These are phyloP conservation scores for Leptodermis oblonga DNA, from an alignment of 257 asterid genomes.

Conservation along the genomic window DNA sequence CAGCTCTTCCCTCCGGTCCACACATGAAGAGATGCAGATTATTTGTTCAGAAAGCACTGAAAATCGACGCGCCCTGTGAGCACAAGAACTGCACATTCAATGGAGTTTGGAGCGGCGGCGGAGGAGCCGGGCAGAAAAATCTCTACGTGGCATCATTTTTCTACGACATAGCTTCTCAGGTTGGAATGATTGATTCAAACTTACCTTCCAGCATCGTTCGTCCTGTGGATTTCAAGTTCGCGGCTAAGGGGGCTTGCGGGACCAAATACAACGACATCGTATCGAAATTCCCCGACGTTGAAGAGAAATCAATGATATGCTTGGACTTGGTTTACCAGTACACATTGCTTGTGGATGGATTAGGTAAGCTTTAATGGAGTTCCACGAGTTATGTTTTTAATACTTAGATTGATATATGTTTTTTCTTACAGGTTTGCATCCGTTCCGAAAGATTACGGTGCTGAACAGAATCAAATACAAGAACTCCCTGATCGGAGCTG, in stretches of 20 bases:
- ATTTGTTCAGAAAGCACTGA: constrained; percentile 7
- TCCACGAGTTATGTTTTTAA: too few relatives aligned
- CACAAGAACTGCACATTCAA: constrained; percentile 24
- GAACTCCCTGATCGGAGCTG: constrained; percentile 61
- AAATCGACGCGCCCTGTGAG: constrained; percentile 13
- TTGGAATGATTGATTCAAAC: not conserved
- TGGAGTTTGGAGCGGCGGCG: constrained; percentile 34
- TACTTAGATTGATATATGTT: too few relatives aligned
- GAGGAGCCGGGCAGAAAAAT: constrained; percentile 19
- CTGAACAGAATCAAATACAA: constrained; percentile 54
- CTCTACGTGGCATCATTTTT: constrained; percentile 22
- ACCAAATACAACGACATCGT: too few relatives aligned
- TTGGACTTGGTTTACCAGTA: too few relatives aligned
- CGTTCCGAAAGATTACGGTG: constrained; percentile 52
- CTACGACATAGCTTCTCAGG: constrained; percentile 17
- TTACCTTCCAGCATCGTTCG: not conserved
- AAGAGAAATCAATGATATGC: too few relatives aligned
- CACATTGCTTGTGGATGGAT: too few relatives aligned
- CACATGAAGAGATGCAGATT: constrained; percentile 12
- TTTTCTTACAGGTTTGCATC: constrained; percentile 58
- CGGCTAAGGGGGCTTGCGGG: too few relatives aligned
- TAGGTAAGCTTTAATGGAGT: too few relatives aligned
- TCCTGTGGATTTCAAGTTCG: too few relatives aligned
- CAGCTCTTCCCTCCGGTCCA: constrained; percentile 19
- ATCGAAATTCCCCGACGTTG: too few relatives aligned